Conservation (phyloP, 495 filamentous ascomycete species). For the Hypoxylon trugodes region DNA sequence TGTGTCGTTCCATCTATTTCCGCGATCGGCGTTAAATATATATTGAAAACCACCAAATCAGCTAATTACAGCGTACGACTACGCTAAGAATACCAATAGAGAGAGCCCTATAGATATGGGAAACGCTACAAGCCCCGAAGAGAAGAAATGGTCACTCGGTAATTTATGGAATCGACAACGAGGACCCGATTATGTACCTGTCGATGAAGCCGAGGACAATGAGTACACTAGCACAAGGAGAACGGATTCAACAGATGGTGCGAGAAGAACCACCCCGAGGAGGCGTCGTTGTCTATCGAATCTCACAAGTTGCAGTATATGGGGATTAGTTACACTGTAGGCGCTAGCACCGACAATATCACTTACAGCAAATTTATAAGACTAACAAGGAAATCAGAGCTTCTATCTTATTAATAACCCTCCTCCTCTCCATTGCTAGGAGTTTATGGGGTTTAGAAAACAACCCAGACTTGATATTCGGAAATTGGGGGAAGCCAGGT, state of each 20-base stretch:
- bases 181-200: conserved; percentile 22
- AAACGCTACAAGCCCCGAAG: background rate
- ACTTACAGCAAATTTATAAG: background rate
- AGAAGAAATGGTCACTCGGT: conserved; percentile 14
- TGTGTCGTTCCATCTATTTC: no score
- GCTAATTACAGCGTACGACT: no score
- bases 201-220: conserved; percentile 24
- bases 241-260: background rate
- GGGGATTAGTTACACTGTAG: conserved; percentile 48
- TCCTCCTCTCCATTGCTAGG: conserved; percentile 61
- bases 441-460: conserved; percentile 62
- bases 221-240: conserved; percentile 12
- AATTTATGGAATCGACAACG: conserved; percentile 27
- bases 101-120: conserved; percentile 19
- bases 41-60: no score
- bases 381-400: conserved; percentile 40
- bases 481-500: conserved; percentile 61
- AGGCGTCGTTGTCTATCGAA: conserved; percentile 10
- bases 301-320: conserved; percentile 31
- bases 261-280: background rate
- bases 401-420: conserved; percentile 48
- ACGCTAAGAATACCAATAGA: no score
- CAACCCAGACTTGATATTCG: conserved; percentile 63
- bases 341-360: conserved; percentile 16
- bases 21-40: no score